phyloP scores from a whole-genome alignment of 768 basidiomycete species.

The Butyriboletus loyo region DNA sequence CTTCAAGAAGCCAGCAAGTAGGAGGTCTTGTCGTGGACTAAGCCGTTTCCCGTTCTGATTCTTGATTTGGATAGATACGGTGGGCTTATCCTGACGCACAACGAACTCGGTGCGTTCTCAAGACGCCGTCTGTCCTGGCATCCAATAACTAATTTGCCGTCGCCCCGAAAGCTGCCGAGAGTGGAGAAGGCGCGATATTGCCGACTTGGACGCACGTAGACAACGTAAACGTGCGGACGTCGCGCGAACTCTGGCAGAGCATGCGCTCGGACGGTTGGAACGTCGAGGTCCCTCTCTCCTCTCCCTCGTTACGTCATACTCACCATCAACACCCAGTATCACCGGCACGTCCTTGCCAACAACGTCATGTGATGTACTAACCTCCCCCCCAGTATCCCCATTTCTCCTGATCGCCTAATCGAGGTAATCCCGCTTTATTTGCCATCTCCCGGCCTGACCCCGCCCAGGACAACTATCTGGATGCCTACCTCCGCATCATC shows the following conservation, averaged over 20 bases:
- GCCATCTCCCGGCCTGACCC: background rate
- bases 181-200: slow-evolving; percentile 76
- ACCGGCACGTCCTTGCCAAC: slow-evolving; percentile 49
- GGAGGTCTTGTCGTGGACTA: background rate
- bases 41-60: slow-evolving; percentile 4
- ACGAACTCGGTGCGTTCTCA: slow-evolving; percentile 69
- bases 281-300: slow-evolving; percentile 62
- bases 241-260: slow-evolving; percentile 78
- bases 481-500: slow-evolving; percentile 85
- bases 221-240: slow-evolving; percentile 76
- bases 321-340: slow-evolving; percentile 55
- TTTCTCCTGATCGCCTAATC: slow-evolving; percentile 87
- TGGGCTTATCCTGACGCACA: slow-evolving; percentile 88
- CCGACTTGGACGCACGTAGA: slow-evolving; percentile 96
- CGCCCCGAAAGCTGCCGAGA: slow-evolving; percentile 41
- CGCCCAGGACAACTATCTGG: slow-evolving; percentile 85
- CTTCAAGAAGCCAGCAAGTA: slow-evolving; percentile 77
- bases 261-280: slow-evolving; percentile 85
- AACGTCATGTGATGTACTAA: slow-evolving; percentile 6
- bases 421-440: slow-evolving; percentile 50
- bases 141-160: slow-evolving; percentile 2
- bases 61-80: slow-evolving; percentile 58
- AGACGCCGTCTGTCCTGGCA: background rate
- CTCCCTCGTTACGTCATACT: slow-evolving; percentile 5
- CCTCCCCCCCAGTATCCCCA: slow-evolving; percentile 73